These are phyloP conservation scores for Cucurbita argyrosperma DNA, from an alignment of 306 rosid species.

Conservation along the genomic window DNA sequence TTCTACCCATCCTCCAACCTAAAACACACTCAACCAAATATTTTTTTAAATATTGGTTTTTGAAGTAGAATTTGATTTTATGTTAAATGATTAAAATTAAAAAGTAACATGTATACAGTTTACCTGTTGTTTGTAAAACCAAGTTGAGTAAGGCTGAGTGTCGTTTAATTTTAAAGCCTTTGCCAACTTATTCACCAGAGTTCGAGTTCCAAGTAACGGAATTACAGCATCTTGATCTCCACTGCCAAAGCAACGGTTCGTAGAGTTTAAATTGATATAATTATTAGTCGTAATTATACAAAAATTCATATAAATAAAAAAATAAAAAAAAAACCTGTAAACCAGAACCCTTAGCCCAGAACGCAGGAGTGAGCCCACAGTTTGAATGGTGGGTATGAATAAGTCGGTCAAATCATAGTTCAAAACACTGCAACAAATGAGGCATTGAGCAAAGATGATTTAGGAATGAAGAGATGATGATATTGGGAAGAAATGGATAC, in stretches of 20 bases:
- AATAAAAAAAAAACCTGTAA: neutral
- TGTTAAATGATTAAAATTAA: no score
- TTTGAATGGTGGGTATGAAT: neutral
- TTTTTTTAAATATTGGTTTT: no score
- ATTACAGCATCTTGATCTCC: conserved; percentile 6
- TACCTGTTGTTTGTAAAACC: conserved; percentile 1
- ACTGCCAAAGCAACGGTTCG: neutral
- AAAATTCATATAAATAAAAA: neutral
- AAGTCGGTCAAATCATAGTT: neutral
- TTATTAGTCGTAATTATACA: no score
- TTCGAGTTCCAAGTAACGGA: conserved; percentile 3
- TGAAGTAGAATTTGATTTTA: neutral
- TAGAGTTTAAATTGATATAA: no score
- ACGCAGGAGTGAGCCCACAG: neutral
- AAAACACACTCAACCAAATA: neutral
- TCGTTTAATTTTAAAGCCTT: neutral
- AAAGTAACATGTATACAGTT: neutral
- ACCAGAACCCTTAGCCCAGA: conserved; percentile 1
- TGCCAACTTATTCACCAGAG: neutral
- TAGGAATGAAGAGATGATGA: no score
- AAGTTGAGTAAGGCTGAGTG: neutral
- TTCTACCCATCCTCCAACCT: conserved; percentile 12
- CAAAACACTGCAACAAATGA: neutral
- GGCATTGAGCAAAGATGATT: no score
- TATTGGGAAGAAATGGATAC: neutral